A percentile compares a stretch with the other conserved stretches of the same genome.
Evolutionary conservation across 2,329 filamentous ascomycete species (phyloP).

Genomic region (Diaporthe capsici): DNA sequence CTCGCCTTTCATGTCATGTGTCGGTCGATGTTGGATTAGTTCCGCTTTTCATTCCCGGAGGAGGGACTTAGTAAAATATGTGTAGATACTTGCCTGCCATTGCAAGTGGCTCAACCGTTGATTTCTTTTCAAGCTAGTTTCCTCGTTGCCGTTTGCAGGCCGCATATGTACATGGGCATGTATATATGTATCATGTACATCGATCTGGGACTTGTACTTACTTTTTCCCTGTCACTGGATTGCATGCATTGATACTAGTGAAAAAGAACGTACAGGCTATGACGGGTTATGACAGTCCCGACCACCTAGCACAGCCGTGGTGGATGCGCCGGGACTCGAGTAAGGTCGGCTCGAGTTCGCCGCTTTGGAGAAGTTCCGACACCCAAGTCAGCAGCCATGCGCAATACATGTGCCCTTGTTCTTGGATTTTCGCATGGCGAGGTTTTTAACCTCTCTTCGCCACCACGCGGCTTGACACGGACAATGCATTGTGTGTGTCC

Average conservation of each 20-base stretch:
- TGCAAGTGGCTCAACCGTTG: constrained; percentile 1
- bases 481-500: neutral
- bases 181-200: neutral
- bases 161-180: neutral
- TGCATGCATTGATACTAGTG: constrained; percentile 28
- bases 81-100: neutral
- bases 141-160: neutral
- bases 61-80: neutral
- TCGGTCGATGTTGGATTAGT: neutral
- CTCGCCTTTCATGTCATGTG: neutral
- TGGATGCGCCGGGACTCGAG: constrained; percentile 26
- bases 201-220: neutral
- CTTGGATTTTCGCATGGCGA: neutral
- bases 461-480: constrained; percentile 9
- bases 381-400: constrained; percentile 14
- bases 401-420: neutral
- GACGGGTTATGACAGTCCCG: constrained; percentile 24
- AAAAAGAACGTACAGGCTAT: constrained; percentile 3
- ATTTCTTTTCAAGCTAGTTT: neutral
- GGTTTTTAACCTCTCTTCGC: neutral
- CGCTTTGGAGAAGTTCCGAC: constrained; percentile 32
- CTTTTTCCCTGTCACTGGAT: constrained; percentile 21
- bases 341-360: constrained; percentile 27
- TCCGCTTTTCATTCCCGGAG: neutral
- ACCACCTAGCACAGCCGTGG: neutral